Evolutionary conservation across 1,284 basidiomycete genomes (phyloP), one percentile per base, ranked within the genome.

Genomic region (Athelia sp.): DNA sequence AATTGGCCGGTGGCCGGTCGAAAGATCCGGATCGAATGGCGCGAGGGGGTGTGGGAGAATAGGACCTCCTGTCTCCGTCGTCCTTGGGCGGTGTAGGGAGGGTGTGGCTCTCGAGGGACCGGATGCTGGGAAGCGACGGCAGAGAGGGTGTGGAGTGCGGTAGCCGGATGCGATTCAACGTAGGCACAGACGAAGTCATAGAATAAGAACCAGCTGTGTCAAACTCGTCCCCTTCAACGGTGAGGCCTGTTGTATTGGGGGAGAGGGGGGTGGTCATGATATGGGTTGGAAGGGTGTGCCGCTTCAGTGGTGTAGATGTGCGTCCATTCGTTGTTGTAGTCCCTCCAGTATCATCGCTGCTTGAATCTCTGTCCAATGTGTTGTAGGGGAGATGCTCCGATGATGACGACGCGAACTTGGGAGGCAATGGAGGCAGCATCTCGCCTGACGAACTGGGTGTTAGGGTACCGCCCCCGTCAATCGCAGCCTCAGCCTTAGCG

Each of bases 201-300:
- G 43, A 22, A 21, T 21, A 71, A 31, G 69, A 62, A n/a, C 70
- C 69, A 9, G 70, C 60, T 1, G 74, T 71, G 58, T 80, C 77
- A 42, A 73, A 74, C 62, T 40, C 36, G 15, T 40, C 36, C 9
- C 36, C 36, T n/a, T 82, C 81, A 11, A 87, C 75, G 2, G 77
- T 75, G 15, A 84, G 64, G 13, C 85, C 87, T 8, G 87, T 88
- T 15, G 74, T 72, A 60, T 86, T 87, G 1, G 86, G 86, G 0
- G 87, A 88, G 45, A 90, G 66, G 2, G 86, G 82, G 2, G 81
- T 80, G 2, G 84, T 81, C 52, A 86, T 76, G 53, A 89, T 87
- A 35, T 85, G 83, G 6, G 82, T 73, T 44, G 87, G 85, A 65
- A 85, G 71, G 2, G 82, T 84, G 51, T 76, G 78, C 34, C 82